Conservation (phyloP, 2,329 filamentous ascomycete species). For the Aureobasidium vineae region DNA sequence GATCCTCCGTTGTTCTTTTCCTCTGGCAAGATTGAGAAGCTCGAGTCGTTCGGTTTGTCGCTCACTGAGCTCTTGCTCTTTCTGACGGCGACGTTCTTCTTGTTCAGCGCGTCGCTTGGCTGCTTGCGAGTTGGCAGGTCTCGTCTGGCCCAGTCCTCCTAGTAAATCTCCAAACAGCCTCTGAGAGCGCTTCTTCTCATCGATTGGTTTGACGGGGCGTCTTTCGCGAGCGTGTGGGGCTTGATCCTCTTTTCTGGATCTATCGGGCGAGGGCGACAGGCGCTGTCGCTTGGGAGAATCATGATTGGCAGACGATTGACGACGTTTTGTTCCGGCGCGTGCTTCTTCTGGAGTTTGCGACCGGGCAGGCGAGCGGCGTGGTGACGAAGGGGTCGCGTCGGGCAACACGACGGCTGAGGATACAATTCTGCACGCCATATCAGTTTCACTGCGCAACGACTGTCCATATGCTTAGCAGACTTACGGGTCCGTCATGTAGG, state of each 20-base stretch:
- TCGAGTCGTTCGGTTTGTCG: slow-evolving; percentile 23
- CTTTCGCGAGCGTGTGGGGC: neutral
- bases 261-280: slow-evolving; percentile 6
- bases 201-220: slow-evolving; percentile 36
- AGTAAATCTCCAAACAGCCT: slow-evolving; percentile 82
- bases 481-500: slow-evolving; percentile 1
- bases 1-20: slow-evolving; percentile 68
- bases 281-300: slow-evolving; percentile 16
- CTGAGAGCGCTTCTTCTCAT: slow-evolving; percentile 82
- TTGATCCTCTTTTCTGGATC: slow-evolving; percentile 3
- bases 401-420: slow-evolving; percentile 23
- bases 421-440: neutral
- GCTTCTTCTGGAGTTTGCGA: slow-evolving; percentile 6
- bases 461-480: neutral
- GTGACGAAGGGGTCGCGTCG: slow-evolving; percentile 16
- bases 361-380: neutral
- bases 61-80: slow-evolving; percentile 20
- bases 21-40: slow-evolving; percentile 46
- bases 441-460: neutral
- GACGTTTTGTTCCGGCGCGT: slow-evolving; percentile 17
- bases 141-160: neutral
- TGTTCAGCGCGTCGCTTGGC: slow-evolving; percentile 23
- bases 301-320: slow-evolving; percentile 1
- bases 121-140: slow-evolving; percentile 8
- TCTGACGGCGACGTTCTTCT: slow-evolving; percentile 16